Base-by-base conservation (phyloP, 331 rosid species). In the Saraca asoca region DNA sequence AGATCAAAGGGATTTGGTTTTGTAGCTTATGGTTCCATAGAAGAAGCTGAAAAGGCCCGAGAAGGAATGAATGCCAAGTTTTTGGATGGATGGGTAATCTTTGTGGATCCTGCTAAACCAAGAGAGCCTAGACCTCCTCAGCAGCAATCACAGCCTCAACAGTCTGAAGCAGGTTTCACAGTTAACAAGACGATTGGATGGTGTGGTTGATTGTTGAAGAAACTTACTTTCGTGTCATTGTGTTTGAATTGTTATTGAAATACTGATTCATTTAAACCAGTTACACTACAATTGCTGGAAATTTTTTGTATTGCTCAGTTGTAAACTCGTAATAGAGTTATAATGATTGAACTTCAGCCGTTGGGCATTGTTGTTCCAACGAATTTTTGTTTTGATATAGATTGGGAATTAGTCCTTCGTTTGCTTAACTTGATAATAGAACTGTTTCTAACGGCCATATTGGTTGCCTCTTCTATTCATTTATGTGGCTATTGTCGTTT, bases 51-150 rank as follows among this genome's bases (percentile, higher is more conserved):
- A 73, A 90, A 81, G 74, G 96, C 96, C 0, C 78, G 78, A 63
- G 84, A 85, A 63, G 95, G 74, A 76, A 90, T 87, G 91, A 84
- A 93, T 66, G 96, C 95, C 14, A 93, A 90, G 79, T 85, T 85
- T 78, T 75, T 93, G 75, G 98, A 93, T 73, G 98, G 96, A 18
- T 93, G 98, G 96, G 94, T 90, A 75, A 93, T 93, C 63, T 93
- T 93, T 64, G 96, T 90, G 35, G 98, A 89, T 70, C 95, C 98
- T 55, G 98, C 97, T 63, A 93, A 88, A 17, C 94, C 96, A 42
- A 85, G 82, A 74, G 91, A 85, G 70, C 61, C 84, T 0, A 84
- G 83, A 67, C 86, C 90, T 38, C 88, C 91, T 45, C 93, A 69
- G 74, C 93, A 69, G 74, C 95, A 77, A 66, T 81, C 85, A 42